Base-by-base conservation (phyloP, 2,329 filamentous ascomycete species). In the Phoma sp. region DNA sequence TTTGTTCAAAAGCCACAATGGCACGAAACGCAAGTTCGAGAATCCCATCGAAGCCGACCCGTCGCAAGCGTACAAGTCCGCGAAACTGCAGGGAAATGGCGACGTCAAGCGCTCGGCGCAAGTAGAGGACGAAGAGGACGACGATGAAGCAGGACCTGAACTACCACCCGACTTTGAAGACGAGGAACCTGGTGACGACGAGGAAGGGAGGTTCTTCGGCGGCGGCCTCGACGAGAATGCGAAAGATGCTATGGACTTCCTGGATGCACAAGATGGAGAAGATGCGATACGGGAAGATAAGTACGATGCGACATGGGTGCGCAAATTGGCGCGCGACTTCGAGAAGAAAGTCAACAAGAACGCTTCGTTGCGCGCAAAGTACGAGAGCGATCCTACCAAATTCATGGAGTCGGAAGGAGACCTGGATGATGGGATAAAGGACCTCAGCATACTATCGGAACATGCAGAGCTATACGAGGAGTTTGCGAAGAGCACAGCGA, bases 161-260 rank as follows among this genome's bases (percentile, higher is more conserved):
- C 76, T 83, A 29, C 83, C 76, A 7, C 72, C 85, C 12, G 84
- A 85, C 58, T 80, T 84, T 21, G 82, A 81, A 47, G 78, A 82
- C 29, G 84, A 84, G 40, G 83, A 83, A 43, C 77, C 74, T 26
- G 83, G 84, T 10, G 73, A 76, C 48, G 93, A 96, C 65, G 92
- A 96, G 47, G 95, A 96, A 60, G 95, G 93, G 1, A 88, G 95
- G 10, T 99, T 99, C 80, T 99, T 97, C 66, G 95, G 93, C 36
- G 91, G 92, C 47, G 95, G 95, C 28, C 89, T 99, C 65, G 91
- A 89, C 21, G 83, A 87, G 53, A 84, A 91, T 62, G 92, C 96
- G 61, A 88, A 87, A 2, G 85, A 92, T 64, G 91, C 95, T 17
- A 83, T 99, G 68, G 90, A 98, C 75, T 98, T 89, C 70, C 86